phyloP scores from a whole-genome alignment of 164 flowering plant genomes.

The Magnolia officinalis region DNA sequence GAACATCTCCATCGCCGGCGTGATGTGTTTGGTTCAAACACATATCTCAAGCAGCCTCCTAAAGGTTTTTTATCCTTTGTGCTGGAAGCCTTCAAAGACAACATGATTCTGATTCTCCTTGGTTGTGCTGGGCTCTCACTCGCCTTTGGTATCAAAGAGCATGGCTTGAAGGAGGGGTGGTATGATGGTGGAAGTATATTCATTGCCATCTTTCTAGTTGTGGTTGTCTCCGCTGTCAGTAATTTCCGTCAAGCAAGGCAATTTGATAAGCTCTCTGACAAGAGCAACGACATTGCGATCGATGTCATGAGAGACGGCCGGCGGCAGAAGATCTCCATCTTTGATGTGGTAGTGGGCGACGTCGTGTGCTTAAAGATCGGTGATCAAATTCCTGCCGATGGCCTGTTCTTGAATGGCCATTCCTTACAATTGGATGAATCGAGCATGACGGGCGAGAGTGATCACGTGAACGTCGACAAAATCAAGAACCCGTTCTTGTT shows the following conservation, averaged over 20 bases:
- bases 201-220: slow-evolving; percentile 39
- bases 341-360: slow-evolving; percentile 48
- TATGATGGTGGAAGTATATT: slow-evolving; percentile 50
- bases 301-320: slow-evolving; percentile 42
- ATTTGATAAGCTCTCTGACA: slow-evolving; percentile 28
- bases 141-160: slow-evolving; percentile 41
- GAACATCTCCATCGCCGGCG: slow-evolving; percentile 22
- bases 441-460: slow-evolving; percentile 47
- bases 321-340: slow-evolving; percentile 30
- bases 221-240: slow-evolving; percentile 35
- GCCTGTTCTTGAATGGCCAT: slow-evolving; percentile 42
- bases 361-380: slow-evolving; percentile 40
- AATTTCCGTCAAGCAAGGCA: slow-evolving; percentile 37
- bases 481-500: slow-evolving; percentile 26
- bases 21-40: slow-evolving; percentile 41
- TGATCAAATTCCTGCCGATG: slow-evolving; percentile 56
- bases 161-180: slow-evolving; percentile 44
- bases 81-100: slow-evolving; percentile 43
- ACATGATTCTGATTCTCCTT: slow-evolving; percentile 38
- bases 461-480: slow-evolving; percentile 24
- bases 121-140: slow-evolving; percentile 39
- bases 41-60: slow-evolving; percentile 28
- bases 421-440: slow-evolving; percentile 46
- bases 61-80: slow-evolving; percentile 35
- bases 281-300: slow-evolving; percentile 29